Evolutionary conservation across 768 basidiomycete genomes (phyloP), one percentile per base, ranked within the genome.

Genomic region (Amanita exitialis): DNA sequence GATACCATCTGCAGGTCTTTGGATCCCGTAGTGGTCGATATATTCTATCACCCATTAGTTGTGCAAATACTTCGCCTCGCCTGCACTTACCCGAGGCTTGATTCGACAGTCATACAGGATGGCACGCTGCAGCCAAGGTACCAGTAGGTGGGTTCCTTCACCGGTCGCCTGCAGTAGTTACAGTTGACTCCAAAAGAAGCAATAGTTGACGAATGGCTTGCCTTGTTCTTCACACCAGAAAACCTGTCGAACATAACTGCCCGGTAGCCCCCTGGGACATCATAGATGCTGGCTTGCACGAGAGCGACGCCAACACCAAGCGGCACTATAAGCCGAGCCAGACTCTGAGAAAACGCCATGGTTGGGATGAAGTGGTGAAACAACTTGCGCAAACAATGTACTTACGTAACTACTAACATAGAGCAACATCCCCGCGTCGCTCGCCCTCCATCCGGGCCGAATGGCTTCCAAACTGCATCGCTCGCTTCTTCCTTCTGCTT

Each of bases 211-310:
- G 15, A 12, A 15, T 35, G 51, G 51, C 76, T 49, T 55, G 88
- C 93, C 74, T 77, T 68, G 62, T 84, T 75, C 67, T 84, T 83
- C 45, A 96, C 94, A 61, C 93, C 94, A 42, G 86, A 79, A 64
- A 99, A 97, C 60, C 95, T 78, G 69, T 98, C 95, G 69, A 99
- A 98, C 86, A 98, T 94, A 57, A 99, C 94, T 34, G 94, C 94
- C 52, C 88, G 77, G 69, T 83, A 92, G 38, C 94, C 94, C 58
- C 94, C 80, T 44, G 94, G 94, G 37, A 96, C 93, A 72, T 78
- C 77, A 52, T 79, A 78, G 34, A 79, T 67, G 53, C 78, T 82
- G 48, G 78, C 70, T 59, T 76, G 73, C 43, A 72, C 58, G 20
- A 63, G 64, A 32, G 66, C 73, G 46, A 70, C 61, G 51, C 72